Percentiles rank a stretch among this genome's conserved stretches.
phyloP scores from a whole-genome alignment of 1,139 yeast species.

The Saccharomyces hybrid region DNA sequence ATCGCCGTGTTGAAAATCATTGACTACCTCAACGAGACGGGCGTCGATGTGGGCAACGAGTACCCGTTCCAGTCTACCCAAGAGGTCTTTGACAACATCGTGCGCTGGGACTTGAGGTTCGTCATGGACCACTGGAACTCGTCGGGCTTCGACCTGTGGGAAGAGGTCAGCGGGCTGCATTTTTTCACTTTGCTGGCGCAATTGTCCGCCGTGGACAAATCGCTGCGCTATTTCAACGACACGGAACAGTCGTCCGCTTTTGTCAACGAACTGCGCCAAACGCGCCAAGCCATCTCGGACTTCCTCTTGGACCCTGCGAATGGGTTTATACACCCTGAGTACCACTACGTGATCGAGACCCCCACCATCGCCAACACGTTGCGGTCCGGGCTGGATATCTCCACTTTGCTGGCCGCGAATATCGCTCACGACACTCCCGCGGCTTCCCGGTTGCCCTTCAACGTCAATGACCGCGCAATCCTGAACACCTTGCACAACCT shows the following conservation, averaged over 20 bases:
- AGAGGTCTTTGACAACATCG: slow-evolving; percentile 42
- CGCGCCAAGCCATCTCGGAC: slow-evolving; percentile 19
- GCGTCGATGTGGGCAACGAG: background rate
- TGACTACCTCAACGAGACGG: background rate
- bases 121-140: slow-evolving; percentile 55
- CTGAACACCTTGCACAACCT: slow-evolving; percentile 53
- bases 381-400: slow-evolving; percentile 75
- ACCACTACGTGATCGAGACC: slow-evolving; percentile 61
- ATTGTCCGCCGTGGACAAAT: slow-evolving; percentile 57
- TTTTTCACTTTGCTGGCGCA: slow-evolving; percentile 75
- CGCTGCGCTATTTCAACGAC: slow-evolving; percentile 45
- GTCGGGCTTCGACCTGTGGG: slow-evolving; percentile 86
- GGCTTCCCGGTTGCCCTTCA: slow-evolving; percentile 45
- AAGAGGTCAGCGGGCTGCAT: slow-evolving; percentile 68
- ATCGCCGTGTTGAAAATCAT: slow-evolving; percentile 52
- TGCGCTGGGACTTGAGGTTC: slow-evolving; percentile 67
- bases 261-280: slow-evolving; percentile 6
- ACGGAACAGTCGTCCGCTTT: background rate
- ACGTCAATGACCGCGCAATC: slow-evolving; percentile 46
- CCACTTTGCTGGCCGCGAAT: slow-evolving; percentile 62
- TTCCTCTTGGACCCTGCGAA: background rate
- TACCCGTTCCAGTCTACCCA: slow-evolving; percentile 15
- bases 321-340: slow-evolving; percentile 29
- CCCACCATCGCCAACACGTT: slow-evolving; percentile 41
- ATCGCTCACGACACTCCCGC: slow-evolving; percentile 37